Evolutionary conservation across 1,284 basidiomycete species (phyloP), one percentile per base, ranked within the genome.

Genomic region (Agroathelia rolfsii): DNA sequence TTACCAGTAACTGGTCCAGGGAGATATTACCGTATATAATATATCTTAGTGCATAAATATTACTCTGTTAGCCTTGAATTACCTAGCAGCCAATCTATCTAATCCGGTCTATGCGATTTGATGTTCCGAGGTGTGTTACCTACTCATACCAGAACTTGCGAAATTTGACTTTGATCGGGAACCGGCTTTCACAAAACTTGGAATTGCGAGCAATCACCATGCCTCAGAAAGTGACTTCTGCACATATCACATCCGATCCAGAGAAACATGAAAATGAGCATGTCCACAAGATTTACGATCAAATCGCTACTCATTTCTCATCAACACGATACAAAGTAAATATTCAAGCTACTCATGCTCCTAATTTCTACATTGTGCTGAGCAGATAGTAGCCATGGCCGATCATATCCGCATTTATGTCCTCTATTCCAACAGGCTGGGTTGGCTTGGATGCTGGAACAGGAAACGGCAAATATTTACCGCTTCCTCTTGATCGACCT

Each of bases 401-500:
- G 0, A 75, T 97, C 39, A 87, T 97, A 29, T 70, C 81, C 7
- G 53, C 61, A 12, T 99, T 97, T 52, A 66, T 98, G 22, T 63
- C 69, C 5, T 70, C 68, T 11, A 53, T 97, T 2, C 76, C 86
- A 3, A 57, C 75, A 6, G 82, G 88, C 14, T 84, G 76, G 52
- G 58, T 97, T 14, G 94, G 95, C 4, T 71, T 96, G 10, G 95
- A 99, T 55, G 80, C 89, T 9, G 95, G 95, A 6, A 93, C 90
- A 12, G 95, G 95, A 0, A 99, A 99, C 45, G 95, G 95, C 28
- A 97, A 97, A 67, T 97, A 97, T 55, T 71, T 98, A 1, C 76
- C 80, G 3, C 59, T 85, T 13, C 76, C 70, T 6, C 43, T 48
- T 4, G 70, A 80, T 34, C 64, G 71, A 13, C 71, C n/a, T n/a